Base-by-base conservation (phyloP, 2,329 filamentous ascomycete species). In the Pleurostoma richardsiae region DNA sequence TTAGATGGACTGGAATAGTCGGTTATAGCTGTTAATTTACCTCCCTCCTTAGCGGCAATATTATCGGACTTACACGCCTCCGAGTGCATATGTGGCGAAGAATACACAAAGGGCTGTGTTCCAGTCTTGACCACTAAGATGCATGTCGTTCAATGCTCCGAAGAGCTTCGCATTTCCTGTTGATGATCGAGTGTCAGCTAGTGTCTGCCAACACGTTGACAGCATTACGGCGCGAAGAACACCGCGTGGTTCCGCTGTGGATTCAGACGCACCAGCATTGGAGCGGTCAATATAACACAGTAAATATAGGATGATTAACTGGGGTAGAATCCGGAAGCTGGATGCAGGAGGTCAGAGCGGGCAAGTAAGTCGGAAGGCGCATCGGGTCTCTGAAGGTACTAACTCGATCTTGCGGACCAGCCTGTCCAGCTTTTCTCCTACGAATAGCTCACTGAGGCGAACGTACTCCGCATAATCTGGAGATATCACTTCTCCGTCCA, bases 101-200 rank as follows among this genome's bases (percentile, higher is more conserved):
- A 43, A 43, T 11, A 43, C 30, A 27, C 19, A 43, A n/a, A 43
- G 42, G 6, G 42, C 42, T 5, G 42, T 43, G 28, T 43, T 43
- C 42, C 42, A 43, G 29, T 43, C 42, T 36, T 43, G 42, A 5
- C 42, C 42, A 7, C 19, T 7, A 11, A 43, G 8, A 19, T 30
- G 6, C 8, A 43, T 29, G 30, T 43, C 42, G 6, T 29, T 10
- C 6, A 43, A 27, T 10, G 42, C 42, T 10, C 42, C 42, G 19
- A 43, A 43, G 27, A 43, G 42, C 30, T 43, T 43, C 28, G 42
- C 42, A 29, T 43, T 43, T 31, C 42, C 42, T 43, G 28, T 8
- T 19, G 19, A 19, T 19, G 19, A 19, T 19, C 19, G 19, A 19
- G 19, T 19, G 19, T 19, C 19, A 19, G 19, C 19, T 19, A 19